Percentiles rank a stretch among this genome's conserved stretches.
Conservation (phyloP, 768 basidiomycete genomes). For the Mrakia frigida region DNA sequence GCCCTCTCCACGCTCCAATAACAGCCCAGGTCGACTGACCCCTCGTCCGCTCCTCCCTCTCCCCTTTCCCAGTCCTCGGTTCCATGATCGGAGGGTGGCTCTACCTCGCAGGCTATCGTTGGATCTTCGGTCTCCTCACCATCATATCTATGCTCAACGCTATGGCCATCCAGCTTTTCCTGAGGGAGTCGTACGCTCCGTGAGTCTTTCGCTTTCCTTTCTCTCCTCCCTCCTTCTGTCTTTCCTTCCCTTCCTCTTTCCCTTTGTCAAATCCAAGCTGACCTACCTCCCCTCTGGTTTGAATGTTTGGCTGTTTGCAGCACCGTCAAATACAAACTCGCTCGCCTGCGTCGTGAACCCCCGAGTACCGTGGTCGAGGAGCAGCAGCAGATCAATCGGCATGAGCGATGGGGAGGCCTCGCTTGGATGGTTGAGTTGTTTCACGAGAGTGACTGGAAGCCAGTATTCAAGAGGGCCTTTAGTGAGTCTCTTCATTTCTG, state of each 20-base stretch:
- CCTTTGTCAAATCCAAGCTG: too few relatives aligned
- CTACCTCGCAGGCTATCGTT: conserved; percentile 16
- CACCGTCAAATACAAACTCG: conserved; percentile 21
- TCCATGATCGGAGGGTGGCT: conserved; percentile 27
- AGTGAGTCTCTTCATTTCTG: conserved; percentile 5
- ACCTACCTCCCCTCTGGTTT: neutral
- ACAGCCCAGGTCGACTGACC: too few relatives aligned
- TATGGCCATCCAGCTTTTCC: neutral
- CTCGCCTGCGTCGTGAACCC: neutral
- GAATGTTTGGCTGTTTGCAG: too few relatives aligned
- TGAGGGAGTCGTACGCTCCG: conserved; percentile 26
- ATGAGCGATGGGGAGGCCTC: neutral
- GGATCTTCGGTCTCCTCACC: conserved; percentile 27
- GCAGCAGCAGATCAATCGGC: neutral
- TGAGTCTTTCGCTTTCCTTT: neutral
- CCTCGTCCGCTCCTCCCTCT: neutral
- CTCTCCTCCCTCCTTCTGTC: neutral
- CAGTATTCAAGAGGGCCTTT: conserved; percentile 25
- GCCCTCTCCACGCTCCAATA: neutral
- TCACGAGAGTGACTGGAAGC: conserved; percentile 8
- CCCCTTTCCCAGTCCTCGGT: neutral
- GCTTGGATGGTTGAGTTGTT: conserved; percentile 24
- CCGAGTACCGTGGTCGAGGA: neutral
- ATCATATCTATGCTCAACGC: conserved; percentile 26
- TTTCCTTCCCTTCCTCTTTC: neutral